Conservation (phyloP, 495 filamentous ascomycete genomes). For the Pyronema omphalodes region DNA sequence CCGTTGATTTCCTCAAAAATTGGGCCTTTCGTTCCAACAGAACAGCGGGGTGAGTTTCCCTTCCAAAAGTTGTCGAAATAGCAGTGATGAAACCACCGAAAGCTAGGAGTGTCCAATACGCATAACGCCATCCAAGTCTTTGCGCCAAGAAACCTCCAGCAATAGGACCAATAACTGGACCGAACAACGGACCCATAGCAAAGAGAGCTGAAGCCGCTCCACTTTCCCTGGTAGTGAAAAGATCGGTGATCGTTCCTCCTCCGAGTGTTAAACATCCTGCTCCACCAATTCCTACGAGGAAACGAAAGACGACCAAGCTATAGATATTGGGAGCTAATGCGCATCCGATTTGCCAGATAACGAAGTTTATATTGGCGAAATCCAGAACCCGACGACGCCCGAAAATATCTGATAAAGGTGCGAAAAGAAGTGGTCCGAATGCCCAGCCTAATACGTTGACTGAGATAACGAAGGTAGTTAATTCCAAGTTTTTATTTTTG, state of each 20-base stretch:
- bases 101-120: conserved; percentile 43
- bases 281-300: conserved; percentile 45
- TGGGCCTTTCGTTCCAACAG: conserved; percentile 35
- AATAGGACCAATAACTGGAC: conserved; percentile 34
- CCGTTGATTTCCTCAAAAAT: conserved; percentile 21
- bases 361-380: conserved; percentile 45
- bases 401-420: conserved; percentile 57
- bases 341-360: conserved; percentile 51
- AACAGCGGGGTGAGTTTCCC: conserved; percentile 37
- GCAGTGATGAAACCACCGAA: conserved; percentile 26
- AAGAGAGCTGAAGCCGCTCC: conserved; percentile 42
- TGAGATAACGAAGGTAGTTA: conserved; percentile 35
- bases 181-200: conserved; percentile 35
- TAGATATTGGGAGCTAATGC: conserved; percentile 42
- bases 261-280: conserved; percentile 37
- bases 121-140: conserved; percentile 39
- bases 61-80: conserved; percentile 32
- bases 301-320: conserved; percentile 43
- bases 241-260: conserved; percentile 41
- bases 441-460: conserved; percentile 43
- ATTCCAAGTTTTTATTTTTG: conserved; percentile 26
- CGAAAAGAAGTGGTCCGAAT: conserved; percentile 45
- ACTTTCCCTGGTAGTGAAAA: conserved; percentile 36
- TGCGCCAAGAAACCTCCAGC: conserved; percentile 38
- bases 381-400: conserved; percentile 46